Percentiles rank a stretch among this genome's conserved stretches.
Conservation (phyloP, 2,329 filamentous ascomycete species). For the Aspergillus novoparasiticus region DNA sequence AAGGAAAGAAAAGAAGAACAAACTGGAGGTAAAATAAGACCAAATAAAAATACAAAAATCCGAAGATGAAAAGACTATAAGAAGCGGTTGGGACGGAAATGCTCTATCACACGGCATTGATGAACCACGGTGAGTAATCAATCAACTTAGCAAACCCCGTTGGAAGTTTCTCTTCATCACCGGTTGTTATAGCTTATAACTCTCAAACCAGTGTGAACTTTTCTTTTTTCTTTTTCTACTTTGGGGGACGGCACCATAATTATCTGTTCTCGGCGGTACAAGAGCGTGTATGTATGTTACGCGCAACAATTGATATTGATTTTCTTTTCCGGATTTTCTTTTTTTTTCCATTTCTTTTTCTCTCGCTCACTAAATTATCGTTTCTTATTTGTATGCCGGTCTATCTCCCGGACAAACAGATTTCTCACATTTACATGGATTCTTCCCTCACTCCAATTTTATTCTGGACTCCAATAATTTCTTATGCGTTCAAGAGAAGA, state of each 20-base stretch:
- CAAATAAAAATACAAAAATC: too few species aligned
- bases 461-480: background rate
- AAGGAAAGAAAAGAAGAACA: background rate
- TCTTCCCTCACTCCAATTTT: background rate
- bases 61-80: too few species aligned
- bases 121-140: too few species aligned
- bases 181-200: too few species aligned
- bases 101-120: too few species aligned
- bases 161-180: too few species aligned
- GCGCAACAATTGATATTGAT: background rate
- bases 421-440: background rate
- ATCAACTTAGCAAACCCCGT: too few species aligned
- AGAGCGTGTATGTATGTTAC: background rate
- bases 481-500: background rate
- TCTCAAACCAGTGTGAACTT: too few species aligned
- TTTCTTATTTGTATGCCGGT: background rate
- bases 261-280: background rate
- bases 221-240: too few species aligned
- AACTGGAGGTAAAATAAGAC: background rate
- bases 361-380: background rate
- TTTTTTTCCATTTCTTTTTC: too few species aligned
- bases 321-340: background rate
- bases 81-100: too few species aligned
- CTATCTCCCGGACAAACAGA: background rate
- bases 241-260: background rate